Evolutionary conservation across 257 asterid species (phyloP), one percentile per base, ranked within the genome.

Genomic region (Solanum sparsipilum): DNA sequence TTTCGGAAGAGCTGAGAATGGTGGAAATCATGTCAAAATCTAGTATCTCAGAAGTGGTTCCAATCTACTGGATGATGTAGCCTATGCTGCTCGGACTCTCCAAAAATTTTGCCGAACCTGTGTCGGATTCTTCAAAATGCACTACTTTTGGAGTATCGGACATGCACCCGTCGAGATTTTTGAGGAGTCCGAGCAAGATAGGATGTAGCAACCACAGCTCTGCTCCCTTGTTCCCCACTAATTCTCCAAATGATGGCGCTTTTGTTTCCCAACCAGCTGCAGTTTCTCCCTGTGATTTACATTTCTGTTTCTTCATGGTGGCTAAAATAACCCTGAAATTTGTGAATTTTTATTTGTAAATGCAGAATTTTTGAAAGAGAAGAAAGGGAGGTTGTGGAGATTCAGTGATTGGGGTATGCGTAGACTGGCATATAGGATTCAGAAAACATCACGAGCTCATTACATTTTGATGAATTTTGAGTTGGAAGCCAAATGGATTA

Each of bases 401-500:
- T 94, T 96, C 92, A 94, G 95, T 20, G 98, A 97, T 91, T 97
- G 99, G 99, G 99, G 99, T 83, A 90, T 96, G 94, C 98, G 99
- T 44, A 92, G 96, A 92, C 90, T 97, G 87, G 99, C 99, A 2
- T 97, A 97, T 96, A 91, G 89, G 94, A 97, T 97, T 84, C 93
- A 92, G 76, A 97, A 97, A 88, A 98, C 99, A 5, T 93, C 90
- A 87, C 92, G 92, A 15, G 99, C 99, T n/a, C 98, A 97, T 88
- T 97, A 97, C 82, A 93, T 97, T 83, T 88, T 97, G 72, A 93
- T 93, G 96, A 96, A 97, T 90, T 97, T 97, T 18, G 98, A 96
- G 92, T n/a, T 96, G 41, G 98, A 92, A 89, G 98, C 96, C 34
- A 87, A 88, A 86, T 94, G 95, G 96, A 97, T 97, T 32, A 95